phyloP scores from a whole-genome alignment of 2,329 filamentous ascomycete genomes.

The Boeremia exigua region DNA sequence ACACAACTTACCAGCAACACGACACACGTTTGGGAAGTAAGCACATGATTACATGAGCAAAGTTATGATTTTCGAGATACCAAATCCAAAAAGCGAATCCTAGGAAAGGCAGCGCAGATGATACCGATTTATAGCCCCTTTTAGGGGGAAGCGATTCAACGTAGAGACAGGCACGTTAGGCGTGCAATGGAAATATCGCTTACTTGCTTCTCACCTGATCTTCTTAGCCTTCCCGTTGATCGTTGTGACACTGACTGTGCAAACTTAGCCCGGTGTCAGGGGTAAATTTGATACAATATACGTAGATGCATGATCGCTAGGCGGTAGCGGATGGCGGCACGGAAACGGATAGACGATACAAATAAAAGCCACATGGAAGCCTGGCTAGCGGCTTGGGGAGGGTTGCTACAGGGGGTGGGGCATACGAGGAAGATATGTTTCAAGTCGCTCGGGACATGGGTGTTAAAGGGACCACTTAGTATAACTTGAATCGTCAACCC shows the following conservation, averaged over 20 bases:
- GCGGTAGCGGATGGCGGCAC: not conserved
- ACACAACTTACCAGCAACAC: conserved; percentile 3
- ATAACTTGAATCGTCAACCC: not conserved
- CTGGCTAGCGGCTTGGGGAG: not conserved
- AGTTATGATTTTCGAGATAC: conserved; percentile 6
- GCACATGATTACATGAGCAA: conserved; percentile 2
- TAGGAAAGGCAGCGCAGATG: not conserved
- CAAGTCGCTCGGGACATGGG: not conserved
- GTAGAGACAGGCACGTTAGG: not conserved
- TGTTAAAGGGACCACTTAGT: not conserved
- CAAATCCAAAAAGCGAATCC: not conserved
- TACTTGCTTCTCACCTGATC: not conserved
- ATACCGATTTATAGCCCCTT: conserved; percentile 10
- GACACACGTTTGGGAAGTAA: not conserved
- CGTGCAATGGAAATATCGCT: not conserved
- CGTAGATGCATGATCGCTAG: not conserved
- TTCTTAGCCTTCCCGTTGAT: conserved; percentile 1
- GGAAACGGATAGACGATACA: not conserved
- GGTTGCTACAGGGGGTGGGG: not conserved
- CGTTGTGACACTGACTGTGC: not conserved
- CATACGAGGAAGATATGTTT: not conserved
- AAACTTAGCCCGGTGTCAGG: not conserved
- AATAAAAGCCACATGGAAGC: not conserved
- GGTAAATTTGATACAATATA: not conserved
- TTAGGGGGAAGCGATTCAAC: not conserved